These are phyloP conservation scores for Cladosporium sp. DNA, from an alignment of 2,329 filamentous ascomycete species.

Conservation along the genomic window DNA sequence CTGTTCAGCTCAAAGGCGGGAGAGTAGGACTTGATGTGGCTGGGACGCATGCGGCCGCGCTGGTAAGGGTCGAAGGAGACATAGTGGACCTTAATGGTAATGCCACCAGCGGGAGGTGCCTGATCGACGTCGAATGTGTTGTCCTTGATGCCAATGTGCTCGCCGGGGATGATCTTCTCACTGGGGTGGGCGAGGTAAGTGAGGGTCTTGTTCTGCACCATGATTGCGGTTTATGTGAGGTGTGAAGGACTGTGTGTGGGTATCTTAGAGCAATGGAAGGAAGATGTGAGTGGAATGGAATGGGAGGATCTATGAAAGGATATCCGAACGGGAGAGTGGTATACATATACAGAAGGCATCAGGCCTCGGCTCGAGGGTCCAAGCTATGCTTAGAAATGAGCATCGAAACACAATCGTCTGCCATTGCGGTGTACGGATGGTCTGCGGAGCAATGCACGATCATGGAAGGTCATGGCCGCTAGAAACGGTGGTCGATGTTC, in stretches of 20 bases:
- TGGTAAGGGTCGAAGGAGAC: slow-evolving; percentile 81
- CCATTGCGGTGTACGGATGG: neutral
- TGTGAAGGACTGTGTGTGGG: neutral
- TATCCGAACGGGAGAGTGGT: neutral
- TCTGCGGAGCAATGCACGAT: slow-evolving; percentile 10
- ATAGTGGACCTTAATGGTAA: slow-evolving; percentile 67
- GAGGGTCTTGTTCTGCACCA: slow-evolving; percentile 68
- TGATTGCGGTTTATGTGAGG: slow-evolving; percentile 24
- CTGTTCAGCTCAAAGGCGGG: slow-evolving; percentile 58
- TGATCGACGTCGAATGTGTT: slow-evolving; percentile 64
- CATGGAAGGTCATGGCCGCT: slow-evolving; percentile 1
- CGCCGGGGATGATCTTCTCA: slow-evolving; percentile 63
- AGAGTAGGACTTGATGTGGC: slow-evolving; percentile 63
- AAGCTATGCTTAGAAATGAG: slow-evolving; percentile 5
- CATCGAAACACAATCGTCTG: neutral
- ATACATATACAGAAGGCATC: neutral
- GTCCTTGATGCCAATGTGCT: slow-evolving; percentile 66
- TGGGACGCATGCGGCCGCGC: slow-evolving; percentile 70
- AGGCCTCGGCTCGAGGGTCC: slow-evolving; percentile 4
- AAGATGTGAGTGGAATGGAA: neutral
- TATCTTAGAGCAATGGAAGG: neutral
- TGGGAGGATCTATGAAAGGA: neutral
- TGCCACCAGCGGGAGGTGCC: slow-evolving; percentile 58
- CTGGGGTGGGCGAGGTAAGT: slow-evolving; percentile 67
- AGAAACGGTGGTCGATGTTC: slow-evolving; percentile 6